These are phyloP conservation scores for Saccharomyces pastorianus DNA, from an alignment of 1,139 yeast genomes.

Conservation along the genomic window DNA sequence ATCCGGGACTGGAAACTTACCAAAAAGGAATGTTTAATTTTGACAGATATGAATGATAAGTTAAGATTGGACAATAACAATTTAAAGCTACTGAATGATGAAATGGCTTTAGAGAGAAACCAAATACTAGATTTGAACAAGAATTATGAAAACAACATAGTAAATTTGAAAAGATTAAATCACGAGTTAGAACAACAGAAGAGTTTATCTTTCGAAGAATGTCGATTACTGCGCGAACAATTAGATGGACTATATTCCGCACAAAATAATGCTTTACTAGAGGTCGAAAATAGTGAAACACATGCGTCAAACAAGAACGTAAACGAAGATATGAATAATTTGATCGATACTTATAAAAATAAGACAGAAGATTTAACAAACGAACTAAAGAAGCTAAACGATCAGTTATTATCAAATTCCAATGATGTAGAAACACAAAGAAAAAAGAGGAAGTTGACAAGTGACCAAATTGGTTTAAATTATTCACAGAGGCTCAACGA, in stretches of 20 bases:
- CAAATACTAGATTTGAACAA: conserved; percentile 31
- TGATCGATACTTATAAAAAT: conserved; percentile 51
- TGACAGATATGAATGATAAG: conserved; percentile 35
- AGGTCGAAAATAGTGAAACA: conserved; percentile 1
- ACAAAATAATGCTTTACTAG: background rate
- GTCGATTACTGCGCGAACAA: conserved; percentile 49
- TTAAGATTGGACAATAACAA: conserved; percentile 29
- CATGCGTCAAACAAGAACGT: background rate
- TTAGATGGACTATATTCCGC: conserved; percentile 30
- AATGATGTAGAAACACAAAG: conserved; percentile 5
- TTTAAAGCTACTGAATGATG: conserved; percentile 28
- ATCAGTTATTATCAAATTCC: conserved; percentile 20
- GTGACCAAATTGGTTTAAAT: conserved; percentile 24
- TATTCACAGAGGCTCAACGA: conserved; percentile 34
- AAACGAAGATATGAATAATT: conserved; percentile 25
- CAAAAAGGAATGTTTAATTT: conserved; percentile 36
- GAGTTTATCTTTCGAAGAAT: conserved; percentile 51
- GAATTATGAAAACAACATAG: conserved; percentile 30
- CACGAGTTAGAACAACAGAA: conserved; percentile 46
- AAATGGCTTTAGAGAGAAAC: conserved; percentile 33
- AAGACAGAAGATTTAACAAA: conserved; percentile 43
- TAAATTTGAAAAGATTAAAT: conserved; percentile 35
- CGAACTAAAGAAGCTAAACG: conserved; percentile 31
- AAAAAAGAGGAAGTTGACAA: conserved; percentile 27
- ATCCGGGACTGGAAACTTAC: conserved; percentile 31